Percentiles rank a stretch among this genome's conserved stretches.
phyloP scores from a whole-genome alignment of 2,329 filamentous ascomycete species.

The Cyanodermella asteris region DNA sequence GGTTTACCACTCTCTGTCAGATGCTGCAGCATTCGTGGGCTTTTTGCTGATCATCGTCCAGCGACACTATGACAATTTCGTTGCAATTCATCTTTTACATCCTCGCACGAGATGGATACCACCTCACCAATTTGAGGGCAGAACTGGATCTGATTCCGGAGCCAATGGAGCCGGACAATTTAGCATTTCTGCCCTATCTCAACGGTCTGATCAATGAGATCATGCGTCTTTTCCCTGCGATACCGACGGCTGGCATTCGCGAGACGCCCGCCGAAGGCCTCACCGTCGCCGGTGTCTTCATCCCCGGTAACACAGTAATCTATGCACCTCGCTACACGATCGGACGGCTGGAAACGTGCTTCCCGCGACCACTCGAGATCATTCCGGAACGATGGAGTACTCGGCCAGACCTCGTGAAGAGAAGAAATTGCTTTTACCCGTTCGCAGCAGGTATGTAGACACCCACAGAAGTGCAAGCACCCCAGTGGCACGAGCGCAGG shows the following conservation, averaged over 20 bases:
- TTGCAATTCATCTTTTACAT: conserved; percentile 1
- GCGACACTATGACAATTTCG: background rate
- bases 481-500: no score
- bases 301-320: conserved; percentile 8
- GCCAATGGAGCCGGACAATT: background rate
- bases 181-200: conserved; percentile 4
- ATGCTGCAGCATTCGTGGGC: no score
- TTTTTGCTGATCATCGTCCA: no score
- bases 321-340: conserved; percentile 7
- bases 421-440: conserved; percentile 5
- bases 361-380: conserved; percentile 17
- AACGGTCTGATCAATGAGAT: conserved; percentile 9
- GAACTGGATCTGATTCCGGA: background rate
- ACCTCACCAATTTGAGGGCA: background rate
- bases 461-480: no score
- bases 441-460: no score
- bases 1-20: no score
- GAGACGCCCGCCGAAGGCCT: conserved; percentile 6
- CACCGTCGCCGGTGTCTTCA: conserved; percentile 6
- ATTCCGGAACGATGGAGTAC: conserved; percentile 15
- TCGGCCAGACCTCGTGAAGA: conserved; percentile 5
- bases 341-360: conserved; percentile 10
- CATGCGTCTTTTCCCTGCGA: conserved; percentile 8
- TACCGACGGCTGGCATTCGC: conserved; percentile 7
- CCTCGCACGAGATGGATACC: background rate